These are phyloP conservation scores for Colletotrichum neosansevieriae DNA, from an alignment of 2,329 filamentous ascomycete genomes.

Conservation along the genomic window DNA sequence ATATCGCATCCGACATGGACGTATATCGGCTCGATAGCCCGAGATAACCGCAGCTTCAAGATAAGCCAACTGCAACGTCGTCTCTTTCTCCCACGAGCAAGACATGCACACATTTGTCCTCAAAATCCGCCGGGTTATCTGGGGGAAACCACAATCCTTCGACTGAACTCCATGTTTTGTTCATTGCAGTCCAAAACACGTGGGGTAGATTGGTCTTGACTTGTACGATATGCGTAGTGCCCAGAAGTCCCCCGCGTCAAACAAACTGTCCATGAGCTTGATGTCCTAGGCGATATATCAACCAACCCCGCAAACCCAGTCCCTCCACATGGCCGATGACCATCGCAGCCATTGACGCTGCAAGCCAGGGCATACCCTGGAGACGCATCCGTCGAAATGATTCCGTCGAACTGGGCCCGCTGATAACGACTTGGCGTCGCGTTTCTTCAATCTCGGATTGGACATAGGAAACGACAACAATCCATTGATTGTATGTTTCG, in stretches of 20 bases:
- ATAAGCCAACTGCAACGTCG: neutral
- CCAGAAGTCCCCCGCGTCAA: neutral
- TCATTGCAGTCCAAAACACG: neutral
- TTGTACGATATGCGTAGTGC: no score
- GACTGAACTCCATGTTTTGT: neutral
- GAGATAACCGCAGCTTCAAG: conserved; percentile 15
- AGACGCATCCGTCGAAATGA: neutral
- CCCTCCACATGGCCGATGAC: neutral
- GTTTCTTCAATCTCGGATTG: neutral
- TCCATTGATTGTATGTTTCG: neutral
- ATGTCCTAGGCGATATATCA: no score
- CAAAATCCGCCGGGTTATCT: neutral
- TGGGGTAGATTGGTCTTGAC: neutral
- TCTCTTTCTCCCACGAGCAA: neutral
- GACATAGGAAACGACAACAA: no score
- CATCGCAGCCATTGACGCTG: neutral
- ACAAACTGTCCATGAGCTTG: neutral
- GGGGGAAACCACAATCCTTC: neutral
- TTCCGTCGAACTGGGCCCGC: neutral
- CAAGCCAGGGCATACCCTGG: neutral
- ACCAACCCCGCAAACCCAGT: conserved; percentile 1
- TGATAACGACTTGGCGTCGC: conserved; percentile 13
- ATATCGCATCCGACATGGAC: neutral
- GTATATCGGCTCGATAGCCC: neutral
- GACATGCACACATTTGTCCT: neutral